Percentiles rank a stretch among this genome's conserved stretches.
These are phyloP conservation scores for Megacollybia marginata DNA, from an alignment of 768 basidiomycete species.

Conservation along the genomic window DNA sequence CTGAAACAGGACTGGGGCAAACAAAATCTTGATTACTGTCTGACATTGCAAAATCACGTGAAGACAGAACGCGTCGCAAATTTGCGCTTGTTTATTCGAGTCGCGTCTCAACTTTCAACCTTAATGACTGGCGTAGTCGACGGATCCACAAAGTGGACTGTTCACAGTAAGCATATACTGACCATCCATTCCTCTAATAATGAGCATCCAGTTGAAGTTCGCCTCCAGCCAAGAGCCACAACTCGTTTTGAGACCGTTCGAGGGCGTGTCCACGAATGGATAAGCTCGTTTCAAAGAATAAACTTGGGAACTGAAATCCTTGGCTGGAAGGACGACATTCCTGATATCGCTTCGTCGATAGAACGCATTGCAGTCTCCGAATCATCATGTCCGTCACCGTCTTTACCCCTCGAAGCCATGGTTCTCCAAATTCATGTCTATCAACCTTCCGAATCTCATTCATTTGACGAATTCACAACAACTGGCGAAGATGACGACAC, in stretches of 20 bases:
- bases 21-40: background rate
- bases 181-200: background rate
- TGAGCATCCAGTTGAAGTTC: slow-evolving; percentile 68
- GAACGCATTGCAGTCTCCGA: slow-evolving; percentile 73
- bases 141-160: slow-evolving; percentile 40
- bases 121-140: background rate
- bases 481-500: slow-evolving; percentile 66
- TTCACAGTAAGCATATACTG: slow-evolving; percentile 43
- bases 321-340: slow-evolving; percentile 69
- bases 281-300: slow-evolving; percentile 55
- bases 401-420: slow-evolving; percentile 49
- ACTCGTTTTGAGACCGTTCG: slow-evolving; percentile 73
- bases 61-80: slow-evolving; percentile 22
- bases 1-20: slow-evolving; percentile 24
- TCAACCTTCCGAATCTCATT: slow-evolving; percentile 62
- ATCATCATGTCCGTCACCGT: slow-evolving; percentile 48
- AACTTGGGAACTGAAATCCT: slow-evolving; percentile 61
- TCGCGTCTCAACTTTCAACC: slow-evolving; percentile 29
- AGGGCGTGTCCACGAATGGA: slow-evolving; percentile 48
- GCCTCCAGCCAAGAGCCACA: slow-evolving; percentile 59
- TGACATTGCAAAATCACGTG: background rate
- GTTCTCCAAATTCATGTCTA: slow-evolving; percentile 83
- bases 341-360: slow-evolving; percentile 64
- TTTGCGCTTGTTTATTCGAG: slow-evolving; percentile 32
- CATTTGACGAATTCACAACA: slow-evolving; percentile 68